Evolutionary conservation across 768 basidiomycete genomes (phyloP).

Genomic region (Amanita rubescens): DNA sequence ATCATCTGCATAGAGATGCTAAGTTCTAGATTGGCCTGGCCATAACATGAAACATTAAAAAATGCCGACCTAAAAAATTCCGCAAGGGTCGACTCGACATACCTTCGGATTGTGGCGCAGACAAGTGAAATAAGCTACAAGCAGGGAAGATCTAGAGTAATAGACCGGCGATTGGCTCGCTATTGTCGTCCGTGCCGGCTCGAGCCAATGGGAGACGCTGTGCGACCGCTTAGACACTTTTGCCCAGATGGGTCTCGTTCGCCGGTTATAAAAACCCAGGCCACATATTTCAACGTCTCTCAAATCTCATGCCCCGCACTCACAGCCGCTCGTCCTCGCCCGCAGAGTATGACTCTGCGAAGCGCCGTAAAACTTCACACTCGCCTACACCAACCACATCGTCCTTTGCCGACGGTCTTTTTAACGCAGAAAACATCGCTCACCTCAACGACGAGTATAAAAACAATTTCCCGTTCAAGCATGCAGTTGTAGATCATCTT

Average conservation of each 20-base stretch:
- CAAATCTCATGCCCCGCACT: slow-evolving; percentile 39
- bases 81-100: background rate
- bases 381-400: slow-evolving; percentile 12
- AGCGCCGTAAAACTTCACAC: slow-evolving; percentile 24
- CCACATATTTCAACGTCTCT: background rate
- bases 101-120: too few relatives aligned
- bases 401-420: slow-evolving; percentile 46
- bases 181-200: background rate
- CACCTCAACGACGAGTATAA: slow-evolving; percentile 50
- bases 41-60: too few relatives aligned
- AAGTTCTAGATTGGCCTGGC: too few relatives aligned
- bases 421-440: slow-evolving; percentile 50
- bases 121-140: too few relatives aligned
- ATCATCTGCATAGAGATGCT: too few relatives aligned
- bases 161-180: background rate
- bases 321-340: slow-evolving; percentile 42
- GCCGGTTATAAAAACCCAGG: background rate
- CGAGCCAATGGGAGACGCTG: background rate
- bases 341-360: slow-evolving; percentile 13
- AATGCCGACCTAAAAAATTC: background rate
- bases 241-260: too few relatives aligned
- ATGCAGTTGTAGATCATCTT: slow-evolving; percentile 72
- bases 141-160: too few relatives aligned
- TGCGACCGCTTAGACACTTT: background rate
- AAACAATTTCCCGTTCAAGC: slow-evolving; percentile 66